These are phyloP conservation scores for Crithidia acanthocephali DNA, from an alignment of 208 protist genomes.

Conservation along the genomic window DNA sequence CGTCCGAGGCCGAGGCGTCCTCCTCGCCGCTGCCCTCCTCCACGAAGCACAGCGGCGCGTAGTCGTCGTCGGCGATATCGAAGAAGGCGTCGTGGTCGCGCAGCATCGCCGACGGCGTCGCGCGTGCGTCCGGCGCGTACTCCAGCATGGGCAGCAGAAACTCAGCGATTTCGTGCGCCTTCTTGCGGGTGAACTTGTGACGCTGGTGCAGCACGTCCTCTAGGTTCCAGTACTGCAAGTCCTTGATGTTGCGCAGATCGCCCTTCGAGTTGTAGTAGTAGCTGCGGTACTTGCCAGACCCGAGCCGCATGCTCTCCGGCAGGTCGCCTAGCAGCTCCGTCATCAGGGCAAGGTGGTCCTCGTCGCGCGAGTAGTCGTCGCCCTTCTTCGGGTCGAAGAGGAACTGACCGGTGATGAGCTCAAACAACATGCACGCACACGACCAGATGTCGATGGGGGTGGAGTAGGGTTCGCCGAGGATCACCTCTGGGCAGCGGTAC, in stretches of 20 bases:
- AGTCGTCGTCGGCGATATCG: conserved; percentile 86
- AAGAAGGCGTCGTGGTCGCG: conserved; percentile 84
- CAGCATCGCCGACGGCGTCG: conserved; percentile 88
- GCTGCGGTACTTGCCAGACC: conserved; percentile 69
- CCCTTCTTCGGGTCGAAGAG: conserved; percentile 95
- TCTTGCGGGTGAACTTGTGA: conserved; percentile 90
- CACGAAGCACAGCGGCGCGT: conserved; percentile 78
- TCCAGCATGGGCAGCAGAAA: conserved; percentile 97
- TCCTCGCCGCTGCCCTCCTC: conserved; percentile 40
- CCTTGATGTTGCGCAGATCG: conserved; percentile 80
- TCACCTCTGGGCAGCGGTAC: conserved; percentile 94
- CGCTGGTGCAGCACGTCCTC: conserved; percentile 94
- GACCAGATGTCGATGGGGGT: conserved; percentile 94
- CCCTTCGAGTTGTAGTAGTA: conserved; percentile 91
- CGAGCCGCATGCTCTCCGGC: conserved; percentile 86
- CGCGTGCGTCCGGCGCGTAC: conserved; percentile 81
- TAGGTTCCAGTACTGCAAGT: conserved; percentile 76
- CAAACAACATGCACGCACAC: conserved; percentile 94
- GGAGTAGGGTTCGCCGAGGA: conserved; percentile 86
- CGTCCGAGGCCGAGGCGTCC: conserved; percentile 29
- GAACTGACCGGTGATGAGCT: conserved; percentile 94
- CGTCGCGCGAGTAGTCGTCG: conserved; percentile 89
- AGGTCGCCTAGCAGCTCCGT: conserved; percentile 94
- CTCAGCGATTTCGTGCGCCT: conserved; percentile 91
- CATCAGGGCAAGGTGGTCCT: conserved; percentile 95